phyloP scores from a whole-genome alignment of 768 basidiomycete species.

The Hortiboletus campestris region DNA sequence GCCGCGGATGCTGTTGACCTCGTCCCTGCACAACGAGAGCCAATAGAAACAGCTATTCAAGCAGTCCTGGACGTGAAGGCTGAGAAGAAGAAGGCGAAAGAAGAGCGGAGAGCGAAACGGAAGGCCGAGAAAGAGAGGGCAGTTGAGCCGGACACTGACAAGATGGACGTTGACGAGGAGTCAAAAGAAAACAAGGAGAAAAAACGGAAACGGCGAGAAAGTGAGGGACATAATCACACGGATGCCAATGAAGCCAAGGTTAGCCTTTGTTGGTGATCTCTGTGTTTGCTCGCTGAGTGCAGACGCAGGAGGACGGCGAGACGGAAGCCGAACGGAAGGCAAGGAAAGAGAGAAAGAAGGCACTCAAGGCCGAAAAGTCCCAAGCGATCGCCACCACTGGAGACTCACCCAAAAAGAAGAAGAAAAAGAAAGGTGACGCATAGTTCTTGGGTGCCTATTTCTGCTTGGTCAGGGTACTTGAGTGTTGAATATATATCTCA shows the following conservation, averaged over 20 bases:
- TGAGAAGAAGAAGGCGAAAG: constrained; percentile 80
- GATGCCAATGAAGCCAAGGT: constrained; percentile 43
- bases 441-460: constrained; percentile 14
- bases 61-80: constrained; percentile 80
- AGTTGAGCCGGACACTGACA: constrained; percentile 34
- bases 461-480: not conserved
- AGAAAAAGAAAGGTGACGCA: constrained; percentile 36
- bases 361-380: constrained; percentile 73
- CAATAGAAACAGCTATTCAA: constrained; percentile 73
- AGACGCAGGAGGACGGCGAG: constrained; percentile 48
- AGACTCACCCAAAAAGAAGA: constrained; percentile 46
- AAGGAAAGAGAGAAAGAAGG: constrained; percentile 76
- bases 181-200: constrained; percentile 37
- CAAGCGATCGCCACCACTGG: constrained; percentile 41
- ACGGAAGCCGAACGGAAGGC: constrained; percentile 85
- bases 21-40: constrained; percentile 81
- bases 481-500: constrained; percentile 2
- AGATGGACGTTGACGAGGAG: constrained; percentile 48
- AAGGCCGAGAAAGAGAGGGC: constrained; percentile 51
- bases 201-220: constrained; percentile 53
- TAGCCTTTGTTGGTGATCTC: constrained; percentile 18
- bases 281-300: constrained; percentile 4
- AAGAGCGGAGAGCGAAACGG: constrained; percentile 73
- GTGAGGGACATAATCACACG: constrained; percentile 48
- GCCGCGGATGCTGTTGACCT: constrained; percentile 81